These are phyloP conservation scores for Euclidium syriacum DNA, from an alignment of 345 rosid species.

Conservation along the genomic window DNA sequence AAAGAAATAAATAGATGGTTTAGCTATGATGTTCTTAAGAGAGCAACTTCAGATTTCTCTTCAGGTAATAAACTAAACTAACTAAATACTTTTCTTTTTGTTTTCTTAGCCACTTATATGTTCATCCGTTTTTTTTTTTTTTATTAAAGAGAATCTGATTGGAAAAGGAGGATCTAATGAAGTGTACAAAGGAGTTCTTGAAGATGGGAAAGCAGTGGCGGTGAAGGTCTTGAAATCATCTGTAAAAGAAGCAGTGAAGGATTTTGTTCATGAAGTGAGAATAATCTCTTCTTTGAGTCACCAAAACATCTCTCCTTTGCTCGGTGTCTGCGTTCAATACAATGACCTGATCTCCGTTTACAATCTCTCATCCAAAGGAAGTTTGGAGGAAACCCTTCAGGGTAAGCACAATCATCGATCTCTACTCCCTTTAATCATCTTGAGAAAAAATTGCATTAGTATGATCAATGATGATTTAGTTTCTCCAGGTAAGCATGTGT, in stretches of 20 bases:
- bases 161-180: constrained; percentile 82
- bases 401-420: constrained; percentile 32
- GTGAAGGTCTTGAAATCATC: constrained; percentile 70
- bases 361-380: constrained; percentile 61
- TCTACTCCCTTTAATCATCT: neutral
- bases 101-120: neutral
- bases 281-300: constrained; percentile 69
- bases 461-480: neutral
- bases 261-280: constrained; percentile 66
- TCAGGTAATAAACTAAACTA: constrained; percentile 56
- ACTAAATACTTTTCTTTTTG: neutral
- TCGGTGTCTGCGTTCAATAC: constrained; percentile 58
- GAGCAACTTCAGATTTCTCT: constrained; percentile 64
- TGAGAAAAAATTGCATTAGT: neutral
- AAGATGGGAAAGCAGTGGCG: constrained; percentile 65
- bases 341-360: constrained; percentile 62
- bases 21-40: constrained; percentile 47
- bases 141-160: constrained; percentile 51
- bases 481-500: constrained; percentile 28
- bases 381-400: constrained; percentile 72
- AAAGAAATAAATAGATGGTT: constrained; percentile 47
- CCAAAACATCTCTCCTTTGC: constrained; percentile 51
- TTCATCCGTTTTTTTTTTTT: constrained; percentile 6
- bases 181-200: constrained; percentile 71
- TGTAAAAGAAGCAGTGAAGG: constrained; percentile 51